A percentile compares a stretch with the other conserved stretches of the same genome.
Conservation (phyloP, 1,284 basidiomycete genomes). For the Trichosporon coremiiforme region DNA sequence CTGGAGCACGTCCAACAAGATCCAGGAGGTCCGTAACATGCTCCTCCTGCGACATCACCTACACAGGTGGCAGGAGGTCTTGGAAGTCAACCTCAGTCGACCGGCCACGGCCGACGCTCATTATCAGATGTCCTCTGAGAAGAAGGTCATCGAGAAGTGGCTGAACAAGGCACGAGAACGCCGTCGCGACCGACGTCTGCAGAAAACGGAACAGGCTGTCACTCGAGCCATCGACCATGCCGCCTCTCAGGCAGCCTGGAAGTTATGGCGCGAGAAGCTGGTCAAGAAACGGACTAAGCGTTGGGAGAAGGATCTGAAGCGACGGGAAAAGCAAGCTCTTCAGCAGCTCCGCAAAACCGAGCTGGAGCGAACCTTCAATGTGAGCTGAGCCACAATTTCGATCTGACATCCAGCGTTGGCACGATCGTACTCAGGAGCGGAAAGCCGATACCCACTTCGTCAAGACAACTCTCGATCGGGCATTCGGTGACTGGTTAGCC, state of each 20-base stretch:
- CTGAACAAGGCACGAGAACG: constrained; percentile 28
- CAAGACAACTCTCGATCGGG: constrained; percentile 6
- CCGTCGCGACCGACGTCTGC: constrained; percentile 19
- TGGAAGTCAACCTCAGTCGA: constrained; percentile 35
- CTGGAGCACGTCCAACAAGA: constrained; percentile 45
- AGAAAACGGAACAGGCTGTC: constrained; percentile 28
- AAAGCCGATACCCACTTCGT: constrained; percentile 30
- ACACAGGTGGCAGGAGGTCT: constrained; percentile 39
- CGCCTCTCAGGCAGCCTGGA: constrained; percentile 28
- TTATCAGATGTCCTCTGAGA: constrained; percentile 30
- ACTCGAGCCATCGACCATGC: constrained; percentile 4
- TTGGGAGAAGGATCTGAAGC: constrained; percentile 45
- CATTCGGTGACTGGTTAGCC: constrained; percentile 23
- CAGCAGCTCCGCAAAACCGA: constrained; percentile 12
- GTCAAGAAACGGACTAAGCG: constrained; percentile 36
- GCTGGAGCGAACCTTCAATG: constrained; percentile 30
- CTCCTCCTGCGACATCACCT: constrained; percentile 49
- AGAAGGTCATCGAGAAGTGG: constrained; percentile 36
- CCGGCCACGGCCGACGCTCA: constrained; percentile 47
- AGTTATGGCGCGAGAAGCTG: constrained; percentile 37
- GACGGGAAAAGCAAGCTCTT: constrained; percentile 28
- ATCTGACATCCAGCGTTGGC: constrained; percentile 30
- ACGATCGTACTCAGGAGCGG: constrained; percentile 21
- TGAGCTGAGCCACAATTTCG: constrained; percentile 26
- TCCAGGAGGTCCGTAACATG: constrained; percentile 44